A percentile compares a stretch with the other conserved stretches of the same genome.
Conservation (phyloP, 208 protist genomes). For the Herpetomonas tarakana region DNA sequence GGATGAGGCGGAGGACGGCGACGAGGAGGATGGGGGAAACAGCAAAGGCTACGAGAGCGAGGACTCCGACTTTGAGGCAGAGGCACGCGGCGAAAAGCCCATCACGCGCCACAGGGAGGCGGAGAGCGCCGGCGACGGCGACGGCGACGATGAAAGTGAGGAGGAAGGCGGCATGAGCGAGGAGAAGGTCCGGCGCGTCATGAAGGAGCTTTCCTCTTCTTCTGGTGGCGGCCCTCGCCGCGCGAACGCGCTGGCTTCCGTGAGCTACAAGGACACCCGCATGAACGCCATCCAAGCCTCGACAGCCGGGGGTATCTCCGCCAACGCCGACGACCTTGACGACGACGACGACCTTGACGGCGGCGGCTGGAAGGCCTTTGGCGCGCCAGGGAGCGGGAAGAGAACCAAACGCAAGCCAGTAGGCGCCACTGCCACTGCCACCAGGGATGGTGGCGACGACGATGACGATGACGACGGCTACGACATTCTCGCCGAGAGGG, state of each 20-base stretch:
- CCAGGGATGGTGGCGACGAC: slow-evolving; percentile 3
- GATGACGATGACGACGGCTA: slow-evolving; percentile 32
- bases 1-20: slow-evolving; percentile 46
- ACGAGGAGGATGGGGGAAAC: slow-evolving; percentile 27
- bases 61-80: slow-evolving; percentile 82
- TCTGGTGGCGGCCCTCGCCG: background rate
- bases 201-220: slow-evolving; percentile 1
- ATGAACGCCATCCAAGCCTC: background rate
- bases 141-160: slow-evolving; percentile 30
- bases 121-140: slow-evolving; percentile 44
- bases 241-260: slow-evolving; percentile 22
- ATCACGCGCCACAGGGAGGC: slow-evolving; percentile 30
- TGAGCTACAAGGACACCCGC: slow-evolving; percentile 15
- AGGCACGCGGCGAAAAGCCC: slow-evolving; percentile 58
- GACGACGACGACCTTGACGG: background rate
- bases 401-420: too few relatives aligned
- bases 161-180: background rate
- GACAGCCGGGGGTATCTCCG: background rate
- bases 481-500: slow-evolving; percentile 66
- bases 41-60: slow-evolving; percentile 86
- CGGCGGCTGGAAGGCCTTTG: background rate
- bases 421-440: slow-evolving; percentile 5
- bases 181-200: slow-evolving; percentile 1
- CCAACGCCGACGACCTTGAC: background rate
- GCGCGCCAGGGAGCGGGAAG: background rate